Evolutionary conservation across 2,329 filamentous ascomycete species (phyloP).

Genomic region (Hypocreales sp.): DNA sequence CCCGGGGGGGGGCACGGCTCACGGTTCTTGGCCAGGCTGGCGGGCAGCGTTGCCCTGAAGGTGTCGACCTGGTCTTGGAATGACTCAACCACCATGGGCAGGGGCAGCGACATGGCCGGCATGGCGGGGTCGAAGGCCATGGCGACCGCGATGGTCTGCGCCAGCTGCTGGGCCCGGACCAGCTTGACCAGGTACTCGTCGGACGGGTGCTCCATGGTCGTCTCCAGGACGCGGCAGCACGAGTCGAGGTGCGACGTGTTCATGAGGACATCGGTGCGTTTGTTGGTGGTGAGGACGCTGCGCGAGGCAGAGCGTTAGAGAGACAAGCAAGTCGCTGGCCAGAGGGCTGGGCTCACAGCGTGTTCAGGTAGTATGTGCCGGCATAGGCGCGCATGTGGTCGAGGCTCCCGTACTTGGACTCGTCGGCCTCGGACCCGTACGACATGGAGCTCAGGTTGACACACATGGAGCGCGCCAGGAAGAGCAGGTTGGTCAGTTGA

Average conservation of each 20-base stretch:
- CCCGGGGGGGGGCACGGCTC: constrained; percentile 4
- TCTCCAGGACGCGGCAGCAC: constrained; percentile 26
- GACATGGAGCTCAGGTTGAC: constrained; percentile 21
- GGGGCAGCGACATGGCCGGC: constrained; percentile 20
- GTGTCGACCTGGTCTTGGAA: constrained; percentile 28
- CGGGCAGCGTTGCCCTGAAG: constrained; percentile 20
- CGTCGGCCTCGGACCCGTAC: constrained; percentile 10
- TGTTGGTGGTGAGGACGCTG: constrained; percentile 28
- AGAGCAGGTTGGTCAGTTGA: constrained; percentile 32
- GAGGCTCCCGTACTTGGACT: constrained; percentile 14
- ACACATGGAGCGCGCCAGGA: constrained; percentile 29
- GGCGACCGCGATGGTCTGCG: constrained; percentile 28
- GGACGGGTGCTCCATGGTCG: constrained; percentile 23
- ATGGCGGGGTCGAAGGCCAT: constrained; percentile 16
- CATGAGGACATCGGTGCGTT: constrained; percentile 32
- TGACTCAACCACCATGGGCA: constrained; percentile 23
- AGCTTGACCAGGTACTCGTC: constrained; percentile 29
- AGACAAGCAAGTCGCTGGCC: not conserved
- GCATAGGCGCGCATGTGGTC: constrained; percentile 31
- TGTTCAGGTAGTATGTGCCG: constrained; percentile 34
- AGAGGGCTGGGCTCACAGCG: constrained; percentile 19
- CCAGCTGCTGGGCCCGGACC: constrained; percentile 29
- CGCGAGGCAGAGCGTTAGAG: constrained; percentile 1
- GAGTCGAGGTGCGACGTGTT: constrained; percentile 25
- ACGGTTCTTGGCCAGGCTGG: constrained; percentile 19